Conservation (phyloP, 371 early-diverging fungal species). For the Mucor saturninus region DNA sequence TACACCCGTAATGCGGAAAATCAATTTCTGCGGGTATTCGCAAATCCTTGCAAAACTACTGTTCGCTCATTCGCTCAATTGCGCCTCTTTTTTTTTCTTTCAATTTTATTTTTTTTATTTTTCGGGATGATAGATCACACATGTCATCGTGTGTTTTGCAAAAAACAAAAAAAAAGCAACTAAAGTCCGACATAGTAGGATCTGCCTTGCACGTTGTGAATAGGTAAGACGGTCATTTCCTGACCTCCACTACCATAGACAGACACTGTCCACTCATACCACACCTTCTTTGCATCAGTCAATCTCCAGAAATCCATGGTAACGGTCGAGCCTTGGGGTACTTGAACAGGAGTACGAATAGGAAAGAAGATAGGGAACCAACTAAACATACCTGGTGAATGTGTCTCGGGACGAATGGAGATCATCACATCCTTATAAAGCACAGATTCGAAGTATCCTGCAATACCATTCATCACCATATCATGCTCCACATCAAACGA, state of each 20-base stretch:
- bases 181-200: constrained; percentile 63
- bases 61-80: too few species aligned
- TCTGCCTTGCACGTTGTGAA: constrained; percentile 63
- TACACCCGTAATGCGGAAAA: too few species aligned
- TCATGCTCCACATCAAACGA: constrained; percentile 61
- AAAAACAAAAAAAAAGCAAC: too few species aligned
- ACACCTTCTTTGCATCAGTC: constrained; percentile 77
- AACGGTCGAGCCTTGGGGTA: constrained; percentile 61
- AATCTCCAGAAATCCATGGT: constrained; percentile 87
- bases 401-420: constrained; percentile 84
- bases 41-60: too few species aligned
- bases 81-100: neutral
- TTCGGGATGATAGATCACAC: too few species aligned
- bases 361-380: constrained; percentile 99
- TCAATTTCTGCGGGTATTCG: too few species aligned
- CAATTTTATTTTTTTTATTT: neutral
- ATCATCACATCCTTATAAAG: constrained; percentile 85
- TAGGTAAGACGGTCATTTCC: constrained; percentile 31
- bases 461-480: constrained; percentile 88
- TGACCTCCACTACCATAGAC: constrained; percentile 36
- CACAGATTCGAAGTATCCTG: constrained; percentile 92
- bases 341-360: constrained; percentile 72
- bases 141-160: too few species aligned
- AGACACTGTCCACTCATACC: constrained; percentile 93
- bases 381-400: constrained; percentile 91